Conservation (phyloP, 805 yeast species). For the Lipomyces starkeyi region DNA sequence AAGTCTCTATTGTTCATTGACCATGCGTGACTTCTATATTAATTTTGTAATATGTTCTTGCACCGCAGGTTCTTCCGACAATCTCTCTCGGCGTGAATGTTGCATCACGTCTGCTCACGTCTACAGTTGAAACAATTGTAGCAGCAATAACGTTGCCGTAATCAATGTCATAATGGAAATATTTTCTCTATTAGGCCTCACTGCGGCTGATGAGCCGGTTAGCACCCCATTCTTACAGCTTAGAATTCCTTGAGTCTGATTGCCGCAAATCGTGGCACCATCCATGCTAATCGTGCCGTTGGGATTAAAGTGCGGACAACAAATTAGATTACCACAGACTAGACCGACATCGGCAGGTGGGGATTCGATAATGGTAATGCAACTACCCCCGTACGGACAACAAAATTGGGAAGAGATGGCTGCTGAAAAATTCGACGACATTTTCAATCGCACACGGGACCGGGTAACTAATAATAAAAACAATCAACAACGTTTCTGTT, state of each 20-base stretch:
- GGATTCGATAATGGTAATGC: background rate
- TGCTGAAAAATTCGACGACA: background rate
- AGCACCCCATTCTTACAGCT: background rate
- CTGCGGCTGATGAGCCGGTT: constrained; percentile 4
- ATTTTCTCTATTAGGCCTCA: background rate
- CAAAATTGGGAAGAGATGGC: constrained; percentile 3
- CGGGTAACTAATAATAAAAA: background rate
- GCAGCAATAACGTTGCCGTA: constrained; percentile 4
- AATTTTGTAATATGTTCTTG: too few relatives aligned
- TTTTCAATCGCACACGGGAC: background rate
- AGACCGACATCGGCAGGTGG: constrained; percentile 3
- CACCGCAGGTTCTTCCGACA: too few relatives aligned
- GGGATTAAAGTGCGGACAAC: constrained; percentile 1
- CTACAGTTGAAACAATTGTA: background rate
- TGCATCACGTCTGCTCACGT: background rate
- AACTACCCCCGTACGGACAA: background rate
- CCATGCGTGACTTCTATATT: too few relatives aligned
- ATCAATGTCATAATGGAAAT: background rate
- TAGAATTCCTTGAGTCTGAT: background rate
- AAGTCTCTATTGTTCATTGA: too few relatives aligned
- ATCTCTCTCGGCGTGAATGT: background rate
- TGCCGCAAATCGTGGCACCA: background rate
- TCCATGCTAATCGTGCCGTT: background rate
- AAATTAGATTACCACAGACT: background rate
- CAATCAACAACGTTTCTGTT: background rate